A percentile compares a stretch with the other conserved stretches of the same genome.
These are phyloP conservation scores for Scedosporium apiospermum DNA, from an alignment of 2,329 filamentous ascomycete genomes.

Conservation along the genomic window DNA sequence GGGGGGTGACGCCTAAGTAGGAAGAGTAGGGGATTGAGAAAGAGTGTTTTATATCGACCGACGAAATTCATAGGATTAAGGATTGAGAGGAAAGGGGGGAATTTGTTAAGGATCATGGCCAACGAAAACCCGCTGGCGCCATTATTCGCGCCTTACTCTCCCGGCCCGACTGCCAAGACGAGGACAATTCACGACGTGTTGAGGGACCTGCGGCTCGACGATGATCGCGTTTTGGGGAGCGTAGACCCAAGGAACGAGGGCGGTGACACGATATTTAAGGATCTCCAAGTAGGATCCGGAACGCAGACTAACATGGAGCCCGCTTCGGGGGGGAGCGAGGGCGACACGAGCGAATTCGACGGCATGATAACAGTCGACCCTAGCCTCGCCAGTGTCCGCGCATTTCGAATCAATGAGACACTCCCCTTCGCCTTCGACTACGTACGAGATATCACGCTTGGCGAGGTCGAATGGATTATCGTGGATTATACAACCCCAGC, in stretches of 20 bases:
- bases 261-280: not conserved
- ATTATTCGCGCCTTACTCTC: not conserved
- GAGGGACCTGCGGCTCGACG: not conserved
- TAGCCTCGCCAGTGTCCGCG: not conserved
- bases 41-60: too few species aligned
- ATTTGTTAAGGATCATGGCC: not conserved
- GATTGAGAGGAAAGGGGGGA: not conserved
- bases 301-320: too few species aligned
- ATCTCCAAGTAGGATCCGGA: too few species aligned
- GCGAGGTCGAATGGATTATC: not conserved
- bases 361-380: too few species aligned
- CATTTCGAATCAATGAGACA: not conserved
- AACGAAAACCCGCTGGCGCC: not conserved
- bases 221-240: not conserved
- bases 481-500: not conserved
- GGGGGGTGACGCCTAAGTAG: too few species aligned
- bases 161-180: not conserved
- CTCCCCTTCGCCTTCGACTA: too few species aligned
- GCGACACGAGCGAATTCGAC: too few species aligned
- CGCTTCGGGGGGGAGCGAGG: too few species aligned
- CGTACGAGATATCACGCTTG: too few species aligned
- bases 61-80: too few species aligned
- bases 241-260: not conserved
- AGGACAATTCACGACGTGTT: not conserved
- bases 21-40: too few species aligned